Conservation (phyloP, 768 basidiomycete genomes). For the Pulveroboletus sp. region DNA sequence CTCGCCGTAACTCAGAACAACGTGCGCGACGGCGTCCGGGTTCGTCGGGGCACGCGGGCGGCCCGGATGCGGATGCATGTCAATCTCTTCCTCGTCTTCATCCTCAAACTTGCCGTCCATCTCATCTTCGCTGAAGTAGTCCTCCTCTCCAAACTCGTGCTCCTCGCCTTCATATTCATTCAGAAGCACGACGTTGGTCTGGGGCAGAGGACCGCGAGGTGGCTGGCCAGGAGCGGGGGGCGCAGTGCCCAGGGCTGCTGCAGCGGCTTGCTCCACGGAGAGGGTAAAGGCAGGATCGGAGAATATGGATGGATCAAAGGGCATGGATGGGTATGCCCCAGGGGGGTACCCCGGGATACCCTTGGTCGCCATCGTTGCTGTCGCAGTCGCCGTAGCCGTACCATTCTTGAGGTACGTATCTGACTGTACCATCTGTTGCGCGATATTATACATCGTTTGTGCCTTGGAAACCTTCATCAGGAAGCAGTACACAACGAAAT, state of each 20-base stretch:
- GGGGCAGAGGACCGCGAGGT: slow-evolving; percentile 31
- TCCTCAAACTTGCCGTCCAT: slow-evolving; percentile 42
- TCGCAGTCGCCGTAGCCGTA: slow-evolving; percentile 28
- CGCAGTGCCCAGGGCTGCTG: slow-evolving; percentile 30
- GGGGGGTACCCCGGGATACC: slow-evolving; percentile 39
- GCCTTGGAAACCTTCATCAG: slow-evolving; percentile 43
- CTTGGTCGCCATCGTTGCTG: slow-evolving; percentile 33
- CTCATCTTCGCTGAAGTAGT: slow-evolving; percentile 48
- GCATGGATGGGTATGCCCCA: slow-evolving; percentile 40
- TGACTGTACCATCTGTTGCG: slow-evolving; percentile 61
- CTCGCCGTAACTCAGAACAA: slow-evolving; percentile 41
- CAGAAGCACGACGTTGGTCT: slow-evolving; percentile 37
- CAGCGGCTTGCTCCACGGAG: slow-evolving; percentile 49
- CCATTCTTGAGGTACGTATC: slow-evolving; percentile 37
- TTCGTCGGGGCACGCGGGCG: slow-evolving; percentile 17
- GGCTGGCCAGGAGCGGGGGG: slow-evolving; percentile 31
- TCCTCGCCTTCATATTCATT: slow-evolving; percentile 37
- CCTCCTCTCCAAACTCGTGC: slow-evolving; percentile 39
- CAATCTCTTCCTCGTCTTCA: slow-evolving; percentile 33
- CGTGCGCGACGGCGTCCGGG: slow-evolving; percentile 34
- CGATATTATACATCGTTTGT: slow-evolving; percentile 65
- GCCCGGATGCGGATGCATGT: slow-evolving; percentile 25
- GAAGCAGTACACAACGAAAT: slow-evolving; percentile 17
- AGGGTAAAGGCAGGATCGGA: slow-evolving; percentile 51
- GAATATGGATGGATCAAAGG: slow-evolving; percentile 53